Percentiles rank a stretch among this genome's conserved stretches.
Evolutionary conservation across 805 yeast species (phyloP).

Genomic region (Cyberlindnera euphorbiiphila): DNA sequence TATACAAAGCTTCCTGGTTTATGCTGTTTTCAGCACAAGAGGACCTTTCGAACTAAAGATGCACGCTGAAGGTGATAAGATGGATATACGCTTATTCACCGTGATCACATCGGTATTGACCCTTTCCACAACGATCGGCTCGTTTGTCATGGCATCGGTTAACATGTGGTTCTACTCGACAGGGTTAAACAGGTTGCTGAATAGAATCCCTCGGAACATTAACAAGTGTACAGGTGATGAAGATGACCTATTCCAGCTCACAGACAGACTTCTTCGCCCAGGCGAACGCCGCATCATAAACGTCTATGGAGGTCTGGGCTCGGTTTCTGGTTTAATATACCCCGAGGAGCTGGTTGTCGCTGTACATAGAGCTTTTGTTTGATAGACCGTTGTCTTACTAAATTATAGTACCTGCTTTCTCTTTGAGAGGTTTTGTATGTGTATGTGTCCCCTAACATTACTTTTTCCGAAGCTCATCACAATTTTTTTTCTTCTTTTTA

Average conservation of each 20-base stretch:
- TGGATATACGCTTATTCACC: too few relatives aligned
- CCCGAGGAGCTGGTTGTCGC: conserved; percentile 11
- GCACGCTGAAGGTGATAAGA: not conserved
- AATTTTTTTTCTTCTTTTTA: conserved; percentile 2
- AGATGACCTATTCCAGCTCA: not conserved
- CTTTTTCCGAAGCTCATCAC: too few relatives aligned
- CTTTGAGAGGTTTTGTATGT: too few relatives aligned
- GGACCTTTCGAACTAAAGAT: conserved; percentile 2
- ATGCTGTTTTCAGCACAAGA: not conserved
- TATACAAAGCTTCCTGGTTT: conserved; percentile 1
- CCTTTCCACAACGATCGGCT: not conserved
- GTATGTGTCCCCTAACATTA: not conserved
- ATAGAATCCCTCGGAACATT: conserved; percentile 5
- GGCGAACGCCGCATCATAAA: conserved; percentile 6
- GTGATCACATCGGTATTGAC: too few relatives aligned
- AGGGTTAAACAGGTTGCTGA: conserved; percentile 17
- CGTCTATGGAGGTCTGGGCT: not conserved
- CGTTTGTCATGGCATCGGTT: not conserved
- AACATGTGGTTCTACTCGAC: conserved; percentile 6
- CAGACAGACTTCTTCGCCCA: conserved; percentile 1
- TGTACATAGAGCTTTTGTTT: conserved; percentile 3
- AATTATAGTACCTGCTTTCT: not conserved
- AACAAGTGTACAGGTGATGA: not conserved
- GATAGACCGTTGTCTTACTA: not conserved
- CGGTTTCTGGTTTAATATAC: not conserved